Percentiles rank a stretch among this genome's conserved stretches.
Evolutionary conservation across 1,284 basidiomycete species (phyloP).

Genomic region (Fomitopsis schrenkii): DNA sequence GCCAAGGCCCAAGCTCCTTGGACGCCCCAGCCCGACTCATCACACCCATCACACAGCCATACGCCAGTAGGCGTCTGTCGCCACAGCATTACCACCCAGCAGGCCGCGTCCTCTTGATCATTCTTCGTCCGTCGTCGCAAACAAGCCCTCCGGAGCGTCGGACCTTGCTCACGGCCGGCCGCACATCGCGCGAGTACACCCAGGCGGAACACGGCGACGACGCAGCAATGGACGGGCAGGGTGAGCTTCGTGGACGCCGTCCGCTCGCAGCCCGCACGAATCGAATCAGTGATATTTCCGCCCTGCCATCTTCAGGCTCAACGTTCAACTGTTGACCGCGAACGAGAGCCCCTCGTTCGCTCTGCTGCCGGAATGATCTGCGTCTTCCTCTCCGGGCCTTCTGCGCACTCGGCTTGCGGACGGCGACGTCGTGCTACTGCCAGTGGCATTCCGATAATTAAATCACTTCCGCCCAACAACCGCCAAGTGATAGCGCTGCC

Average conservation of each 20-base stretch:
- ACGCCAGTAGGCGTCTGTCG: background rate
- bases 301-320: background rate
- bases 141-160: background rate
- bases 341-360: background rate
- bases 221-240: background rate
- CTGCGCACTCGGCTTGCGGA: background rate
- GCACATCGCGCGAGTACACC: background rate
- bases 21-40: background rate
- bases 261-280: background rate
- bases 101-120: background rate
- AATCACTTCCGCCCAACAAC: background rate
- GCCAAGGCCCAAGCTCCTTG: background rate
- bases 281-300: background rate
- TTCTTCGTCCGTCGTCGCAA: background rate
- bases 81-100: background rate
- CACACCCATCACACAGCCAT: constrained; percentile 1
- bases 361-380: constrained; percentile 1
- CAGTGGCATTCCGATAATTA: background rate
- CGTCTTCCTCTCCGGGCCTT: background rate
- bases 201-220: background rate
- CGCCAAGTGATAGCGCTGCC: background rate
- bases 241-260: background rate
- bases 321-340: background rate
- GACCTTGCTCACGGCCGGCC: background rate
- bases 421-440: background rate